These are phyloP conservation scores for Fulvia fulva DNA, from an alignment of 2,329 filamentous ascomycete genomes.

Conservation along the genomic window DNA sequence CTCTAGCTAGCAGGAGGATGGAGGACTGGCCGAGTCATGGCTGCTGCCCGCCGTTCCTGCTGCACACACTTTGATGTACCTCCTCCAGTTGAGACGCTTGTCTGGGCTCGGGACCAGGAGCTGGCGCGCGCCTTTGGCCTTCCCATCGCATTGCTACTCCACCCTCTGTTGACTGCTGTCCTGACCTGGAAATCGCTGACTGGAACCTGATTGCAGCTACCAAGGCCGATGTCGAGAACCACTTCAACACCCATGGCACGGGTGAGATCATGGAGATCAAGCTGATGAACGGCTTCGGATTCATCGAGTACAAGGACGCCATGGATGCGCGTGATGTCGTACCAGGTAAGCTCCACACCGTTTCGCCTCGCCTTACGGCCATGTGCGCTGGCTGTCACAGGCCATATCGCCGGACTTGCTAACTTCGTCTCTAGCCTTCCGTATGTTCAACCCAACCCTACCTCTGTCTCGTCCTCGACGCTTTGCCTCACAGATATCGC, in stretches of 20 bases:
- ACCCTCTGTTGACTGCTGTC: constrained; percentile 3
- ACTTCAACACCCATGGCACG: constrained; percentile 93
- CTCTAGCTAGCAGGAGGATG: constrained; percentile 5
- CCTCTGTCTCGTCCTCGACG: constrained; percentile 6
- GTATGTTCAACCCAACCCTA: constrained; percentile 39
- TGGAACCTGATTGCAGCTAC: constrained; percentile 64
- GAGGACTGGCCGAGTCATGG: constrained; percentile 20
- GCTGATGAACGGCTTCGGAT: constrained; percentile 99
- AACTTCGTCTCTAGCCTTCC: constrained; percentile 46
- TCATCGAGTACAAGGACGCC: constrained; percentile 98
- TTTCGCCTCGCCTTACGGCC: constrained; percentile 10
- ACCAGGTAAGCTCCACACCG: constrained; percentile 64
- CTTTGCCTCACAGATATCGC: constrained; percentile 8
- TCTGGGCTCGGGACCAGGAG: constrained; percentile 28
- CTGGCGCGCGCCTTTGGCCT: constrained; percentile 19
- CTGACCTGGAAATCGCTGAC: constrained; percentile 43
- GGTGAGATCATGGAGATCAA: constrained; percentile 99
- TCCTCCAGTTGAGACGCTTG: constrained; percentile 6
- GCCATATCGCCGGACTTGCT: constrained; percentile 21
- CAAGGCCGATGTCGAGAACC: constrained; percentile 92
- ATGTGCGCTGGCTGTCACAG: constrained; percentile 10
- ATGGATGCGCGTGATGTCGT: constrained; percentile 98
- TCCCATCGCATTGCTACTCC: constrained; percentile 12
- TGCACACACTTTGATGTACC: background rate
- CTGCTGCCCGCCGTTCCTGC: constrained; percentile 9